Base-by-base conservation (phyloP, 1,284 basidiomycete genomes). In the Apiotrichum montevideense region DNA sequence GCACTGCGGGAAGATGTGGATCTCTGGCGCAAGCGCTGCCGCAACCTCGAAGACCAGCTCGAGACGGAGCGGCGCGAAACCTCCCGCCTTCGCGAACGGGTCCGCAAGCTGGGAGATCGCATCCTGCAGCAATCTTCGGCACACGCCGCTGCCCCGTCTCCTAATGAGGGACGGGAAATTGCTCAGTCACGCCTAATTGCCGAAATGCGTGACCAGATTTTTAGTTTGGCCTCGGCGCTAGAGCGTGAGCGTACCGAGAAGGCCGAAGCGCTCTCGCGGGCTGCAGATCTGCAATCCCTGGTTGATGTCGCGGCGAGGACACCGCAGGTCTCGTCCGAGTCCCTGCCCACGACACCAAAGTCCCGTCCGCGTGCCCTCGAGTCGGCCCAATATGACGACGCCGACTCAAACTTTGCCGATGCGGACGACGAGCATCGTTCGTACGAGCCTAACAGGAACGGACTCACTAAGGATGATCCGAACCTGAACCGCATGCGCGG, bases 181-280 rank as follows among this genome's bases (percentile, higher is more conserved):
- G 55, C 55, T 13, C 64, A 69, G 46, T 59, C 64, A 29, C 65
- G 64, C 13, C 56, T 71, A 5, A 59, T 72, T 13, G 56, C 63
- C 34, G 70, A 74, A 49, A 67, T 73, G 63, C 63, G 70, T 6
- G 66, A 66, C 50, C 70, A 73, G 61, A 61, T 75, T 4, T 73
- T 73, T 63, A 59, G 52, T 37, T 61, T 71, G 41, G 66, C 70
- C 2, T 57, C 66, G 6, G 54, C 66, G 3, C 52, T 72, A 7
- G 70, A 75, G 51, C 60, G 65, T 34, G 73, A 71, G 43, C 63
- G 66, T 11, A 58, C 58, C n/a, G 69, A 67, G 11, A 71, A 67
- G 54, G 58, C 53, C 33, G 49, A 62, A 33, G 64, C 65, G 14
- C 29, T 64, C 1, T 52, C 54, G 2, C 53, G 57, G 32, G 53